phyloP scores from a whole-genome alignment of 768 basidiomycete genomes.

The Psilocybe cyanescens region DNA sequence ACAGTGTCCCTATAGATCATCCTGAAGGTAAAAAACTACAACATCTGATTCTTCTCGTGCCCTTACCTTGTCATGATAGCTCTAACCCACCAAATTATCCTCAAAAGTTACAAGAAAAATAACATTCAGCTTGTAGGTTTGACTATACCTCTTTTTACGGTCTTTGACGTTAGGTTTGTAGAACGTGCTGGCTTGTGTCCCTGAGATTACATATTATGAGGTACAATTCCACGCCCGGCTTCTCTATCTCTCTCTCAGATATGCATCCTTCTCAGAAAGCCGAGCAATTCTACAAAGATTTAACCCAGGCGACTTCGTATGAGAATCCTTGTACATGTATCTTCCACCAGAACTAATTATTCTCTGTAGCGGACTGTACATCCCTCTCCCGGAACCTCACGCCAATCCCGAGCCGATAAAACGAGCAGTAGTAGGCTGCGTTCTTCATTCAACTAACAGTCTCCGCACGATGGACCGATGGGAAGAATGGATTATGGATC shows the following conservation, averaged over 20 bases:
- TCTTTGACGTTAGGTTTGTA: not conserved
- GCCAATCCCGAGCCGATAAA: not conserved
- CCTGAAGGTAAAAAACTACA: not conserved
- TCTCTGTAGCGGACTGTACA: not conserved
- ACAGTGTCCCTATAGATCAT: conserved; percentile 9
- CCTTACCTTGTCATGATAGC: conserved; percentile 1
- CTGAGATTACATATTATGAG: conserved; percentile 5
- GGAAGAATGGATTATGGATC: conserved; percentile 1
- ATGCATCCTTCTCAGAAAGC: conserved; percentile 2
- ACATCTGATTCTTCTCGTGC: not conserved
- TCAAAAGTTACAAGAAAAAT: not conserved
- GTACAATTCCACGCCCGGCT: not conserved
- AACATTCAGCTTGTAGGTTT: conserved; percentile 6
- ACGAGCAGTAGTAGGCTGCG: not conserved
- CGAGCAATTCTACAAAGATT: not conserved
- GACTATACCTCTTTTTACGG: not conserved
- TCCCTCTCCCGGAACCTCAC: not conserved
- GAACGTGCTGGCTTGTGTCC: conserved; percentile 1
- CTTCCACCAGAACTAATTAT: not conserved
- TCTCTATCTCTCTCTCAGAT: not conserved
- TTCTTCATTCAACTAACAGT: conserved; percentile 1
- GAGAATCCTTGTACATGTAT: not conserved
- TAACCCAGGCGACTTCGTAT: conserved; percentile 1
- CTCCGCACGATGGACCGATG: not conserved
- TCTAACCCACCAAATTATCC: not conserved